phyloP scores from a whole-genome alignment of 768 basidiomycete species.

The Kwoniella dejecticola region DNA sequence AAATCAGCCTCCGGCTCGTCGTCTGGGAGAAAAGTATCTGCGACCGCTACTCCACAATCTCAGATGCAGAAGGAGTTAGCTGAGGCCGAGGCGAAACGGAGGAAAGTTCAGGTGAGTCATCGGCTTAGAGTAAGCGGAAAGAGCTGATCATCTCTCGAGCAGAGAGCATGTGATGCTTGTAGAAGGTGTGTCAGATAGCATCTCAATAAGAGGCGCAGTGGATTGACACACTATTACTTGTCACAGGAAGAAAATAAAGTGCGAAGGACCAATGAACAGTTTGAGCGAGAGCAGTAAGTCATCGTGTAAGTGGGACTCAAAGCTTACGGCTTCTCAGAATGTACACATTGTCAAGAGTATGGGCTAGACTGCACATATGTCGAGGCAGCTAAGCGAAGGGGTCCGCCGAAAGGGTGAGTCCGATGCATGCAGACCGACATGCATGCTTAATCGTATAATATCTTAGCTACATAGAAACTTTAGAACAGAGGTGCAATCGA shows the following conservation, averaged over 20 bases:
- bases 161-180: conserved; percentile 43
- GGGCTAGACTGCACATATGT: conserved; percentile 62
- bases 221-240: background rate
- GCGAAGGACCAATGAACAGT: conserved; percentile 57
- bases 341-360: conserved; percentile 49
- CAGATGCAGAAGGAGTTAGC: conserved; percentile 59
- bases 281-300: conserved; percentile 39
- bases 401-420: conserved; percentile 47
- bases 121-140: too few relatives aligned
- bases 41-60: conserved; percentile 1
- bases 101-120: conserved; percentile 45
- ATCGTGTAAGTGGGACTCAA: background rate
- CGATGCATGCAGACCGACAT: background rate
- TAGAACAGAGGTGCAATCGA: conserved; percentile 52
- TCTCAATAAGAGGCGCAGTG: too few relatives aligned
- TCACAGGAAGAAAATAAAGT: conserved; percentile 75
- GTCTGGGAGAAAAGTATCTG: background rate
- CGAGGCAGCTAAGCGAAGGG: conserved; percentile 52
- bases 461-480: conserved; percentile 46
- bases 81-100: conserved; percentile 61
- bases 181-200: conserved; percentile 15
- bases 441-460: background rate
- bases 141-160: background rate
- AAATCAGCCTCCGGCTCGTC: background rate
- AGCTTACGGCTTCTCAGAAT: conserved; percentile 30